Base-by-base conservation (phyloP, 2,329 filamentous ascomycete genomes). In the Teratosphaeriaceae sp. region DNA sequence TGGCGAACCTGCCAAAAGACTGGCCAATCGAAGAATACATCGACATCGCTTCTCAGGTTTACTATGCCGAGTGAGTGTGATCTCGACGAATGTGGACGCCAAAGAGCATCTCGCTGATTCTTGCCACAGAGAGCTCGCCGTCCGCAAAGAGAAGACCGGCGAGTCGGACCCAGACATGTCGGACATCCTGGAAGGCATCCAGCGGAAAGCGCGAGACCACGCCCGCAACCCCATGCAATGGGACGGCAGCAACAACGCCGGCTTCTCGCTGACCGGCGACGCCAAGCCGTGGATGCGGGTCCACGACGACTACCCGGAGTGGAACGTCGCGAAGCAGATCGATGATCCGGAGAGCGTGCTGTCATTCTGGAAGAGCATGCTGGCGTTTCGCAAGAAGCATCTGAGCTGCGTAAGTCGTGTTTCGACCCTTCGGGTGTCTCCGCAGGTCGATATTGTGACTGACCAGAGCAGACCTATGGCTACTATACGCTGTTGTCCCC, bases 191-290 rank as follows among this genome's bases (percentile, higher is more conserved):
- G 60, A 65, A 7, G 68, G 74, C 26, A 64, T 80, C 55, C 73
- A 76, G 48, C 67, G 71, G 49, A 78, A 79, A 57, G 78, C 74
- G 5, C 61, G 84, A 18, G 84, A 88, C 61, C 84, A 88, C 60
- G 79, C 78, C 6, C 73, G 84, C 35, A 79, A 80, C 0, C 84
- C 84, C 0, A 80, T 88, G 62, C 82, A 86, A 57, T 88, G 84
- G 84, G 71, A 79, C 48, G 56, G 62, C n/a, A 67, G 64, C 1
- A 56, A 65, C 0, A 74, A 86, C 46, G 82, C 70, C 0, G 84
- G 84, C 8, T 88, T 88, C 65, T 80, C 80, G 0, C 66, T 46
- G n/a, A 64, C 63, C 5, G 15, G 31, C 1, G 65, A 64, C 0
- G 69, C 64, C 3, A 71, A 69, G 42, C 80, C 83, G 2, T 88